Evolutionary conservation across 2,329 filamentous ascomycete species (phyloP).

Genomic region (Colletotrichum spaethianum): DNA sequence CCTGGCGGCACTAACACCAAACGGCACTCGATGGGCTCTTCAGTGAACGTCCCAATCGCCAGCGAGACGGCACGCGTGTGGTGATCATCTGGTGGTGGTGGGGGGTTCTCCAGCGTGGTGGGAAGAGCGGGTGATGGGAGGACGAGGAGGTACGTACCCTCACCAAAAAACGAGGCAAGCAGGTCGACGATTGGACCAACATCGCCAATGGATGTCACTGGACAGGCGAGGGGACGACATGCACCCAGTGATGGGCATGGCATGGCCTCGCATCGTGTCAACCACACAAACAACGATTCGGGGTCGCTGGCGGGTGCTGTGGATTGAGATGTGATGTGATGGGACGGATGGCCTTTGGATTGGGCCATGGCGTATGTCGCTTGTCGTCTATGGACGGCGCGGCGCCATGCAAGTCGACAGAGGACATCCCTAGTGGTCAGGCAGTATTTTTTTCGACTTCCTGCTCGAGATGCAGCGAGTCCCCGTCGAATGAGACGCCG

Average conservation of each 20-base stretch:
- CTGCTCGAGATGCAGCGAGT: background rate
- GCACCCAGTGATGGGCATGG: slow-evolving; percentile 3
- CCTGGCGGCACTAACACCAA: background rate
- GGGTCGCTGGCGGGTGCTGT: background rate
- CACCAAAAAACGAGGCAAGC: slow-evolving; percentile 10
- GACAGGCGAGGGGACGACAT: background rate
- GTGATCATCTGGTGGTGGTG: background rate
- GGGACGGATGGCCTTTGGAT: background rate
- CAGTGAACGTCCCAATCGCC: background rate
- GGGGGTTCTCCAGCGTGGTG: background rate
- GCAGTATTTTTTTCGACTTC: slow-evolving; percentile 15
- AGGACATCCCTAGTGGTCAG: background rate
- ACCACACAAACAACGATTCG: background rate
- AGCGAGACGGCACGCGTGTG: background rate
- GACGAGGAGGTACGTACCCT: background rate
- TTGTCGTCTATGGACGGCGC: background rate
- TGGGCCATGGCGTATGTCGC: background rate
- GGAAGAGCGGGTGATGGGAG: background rate
- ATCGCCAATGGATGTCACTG: slow-evolving; percentile 1
- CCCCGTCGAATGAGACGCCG: slow-evolving; percentile 3
- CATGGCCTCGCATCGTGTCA: background rate
- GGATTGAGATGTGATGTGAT: background rate
- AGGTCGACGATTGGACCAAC: slow-evolving; percentile 7
- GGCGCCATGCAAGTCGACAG: slow-evolving; percentile 5
- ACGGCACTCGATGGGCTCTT: background rate